Evolutionary conservation across 306 rosid genomes (phyloP).

Genomic region (Pyrus pyrifolia): DNA sequence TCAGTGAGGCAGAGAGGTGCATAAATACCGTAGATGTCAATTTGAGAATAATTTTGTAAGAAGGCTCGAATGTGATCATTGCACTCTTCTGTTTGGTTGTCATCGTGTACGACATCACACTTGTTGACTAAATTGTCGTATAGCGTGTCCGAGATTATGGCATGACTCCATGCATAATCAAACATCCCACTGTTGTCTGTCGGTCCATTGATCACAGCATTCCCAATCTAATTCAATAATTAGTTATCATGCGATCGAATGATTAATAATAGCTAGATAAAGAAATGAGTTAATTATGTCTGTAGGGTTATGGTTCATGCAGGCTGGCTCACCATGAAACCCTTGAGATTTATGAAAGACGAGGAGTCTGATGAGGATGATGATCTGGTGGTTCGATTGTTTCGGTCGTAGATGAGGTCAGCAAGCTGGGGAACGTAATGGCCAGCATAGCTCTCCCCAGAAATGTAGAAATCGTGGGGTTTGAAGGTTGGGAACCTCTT

Average conservation of each 20-base stretch:
- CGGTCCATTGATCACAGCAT: slow-evolving; percentile 38
- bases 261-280: background rate
- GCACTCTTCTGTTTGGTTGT: slow-evolving; percentile 30
- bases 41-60: slow-evolving; percentile 22
- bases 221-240: slow-evolving; percentile 39
- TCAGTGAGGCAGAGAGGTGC: slow-evolving; percentile 34
- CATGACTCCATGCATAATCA: slow-evolving; percentile 63
- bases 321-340: slow-evolving; percentile 45
- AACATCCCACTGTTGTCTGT: slow-evolving; percentile 40
- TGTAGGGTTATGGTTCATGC: background rate
- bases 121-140: slow-evolving; percentile 16
- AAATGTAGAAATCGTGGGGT: slow-evolving; percentile 45
- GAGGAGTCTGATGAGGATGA: background rate
- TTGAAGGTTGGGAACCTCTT: slow-evolving; percentile 47
- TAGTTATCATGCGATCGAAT: background rate
- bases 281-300: background rate
- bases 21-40: slow-evolving; percentile 50
- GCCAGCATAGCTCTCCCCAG: slow-evolving; percentile 73
- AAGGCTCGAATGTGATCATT: background rate
- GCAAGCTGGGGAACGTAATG: slow-evolving; percentile 81
- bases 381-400: slow-evolving; percentile 16
- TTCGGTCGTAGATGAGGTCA: slow-evolving; percentile 46
- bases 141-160: slow-evolving; percentile 42
- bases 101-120: slow-evolving; percentile 10
- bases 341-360: slow-evolving; percentile 57